Conservation (phyloP, 768 basidiomycete genomes). For the Pulveroboletus sp. region DNA sequence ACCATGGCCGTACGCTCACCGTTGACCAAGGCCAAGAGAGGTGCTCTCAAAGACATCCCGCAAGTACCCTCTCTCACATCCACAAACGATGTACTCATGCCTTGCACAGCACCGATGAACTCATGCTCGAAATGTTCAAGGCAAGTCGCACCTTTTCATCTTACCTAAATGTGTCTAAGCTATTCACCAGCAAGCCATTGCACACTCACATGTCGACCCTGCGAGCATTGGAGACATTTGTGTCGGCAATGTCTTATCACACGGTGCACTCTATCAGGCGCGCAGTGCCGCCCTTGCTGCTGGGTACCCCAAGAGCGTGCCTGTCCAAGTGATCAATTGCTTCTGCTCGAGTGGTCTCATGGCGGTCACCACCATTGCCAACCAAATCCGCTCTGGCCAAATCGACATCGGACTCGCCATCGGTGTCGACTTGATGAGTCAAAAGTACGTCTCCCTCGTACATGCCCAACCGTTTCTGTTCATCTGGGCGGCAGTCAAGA, state of each 20-base stretch:
- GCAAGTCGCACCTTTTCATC: constrained; percentile 28
- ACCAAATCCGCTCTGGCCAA: constrained; percentile 74
- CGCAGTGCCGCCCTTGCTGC: constrained; percentile 75
- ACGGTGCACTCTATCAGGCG: constrained; percentile 65
- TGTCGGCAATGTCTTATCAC: constrained; percentile 73
- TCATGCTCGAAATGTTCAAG: constrained; percentile 81
- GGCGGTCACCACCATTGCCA: constrained; percentile 74
- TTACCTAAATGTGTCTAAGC: neutral
- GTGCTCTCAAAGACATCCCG: constrained; percentile 71
- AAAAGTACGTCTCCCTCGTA: constrained; percentile 48
- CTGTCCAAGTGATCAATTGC: constrained; percentile 71
- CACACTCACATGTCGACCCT: constrained; percentile 59
- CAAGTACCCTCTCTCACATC: constrained; percentile 28
- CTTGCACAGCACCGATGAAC: constrained; percentile 63
- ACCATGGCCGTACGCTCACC: constrained; percentile 79
- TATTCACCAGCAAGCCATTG: constrained; percentile 56
- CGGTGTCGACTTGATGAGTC: constrained; percentile 87
- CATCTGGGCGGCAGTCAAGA: constrained; percentile 49
- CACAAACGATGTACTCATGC: constrained; percentile 2
- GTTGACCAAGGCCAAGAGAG: constrained; percentile 73
- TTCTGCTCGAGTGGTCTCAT: constrained; percentile 88
- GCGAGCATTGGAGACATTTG: constrained; percentile 71
- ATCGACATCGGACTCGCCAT: constrained; percentile 80
- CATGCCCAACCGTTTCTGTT: neutral
- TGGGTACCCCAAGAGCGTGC: constrained; percentile 75